Evolutionary conservation across 169 alveolate genomes (phyloP).

Genomic region (Plasmodium gonderi): DNA sequence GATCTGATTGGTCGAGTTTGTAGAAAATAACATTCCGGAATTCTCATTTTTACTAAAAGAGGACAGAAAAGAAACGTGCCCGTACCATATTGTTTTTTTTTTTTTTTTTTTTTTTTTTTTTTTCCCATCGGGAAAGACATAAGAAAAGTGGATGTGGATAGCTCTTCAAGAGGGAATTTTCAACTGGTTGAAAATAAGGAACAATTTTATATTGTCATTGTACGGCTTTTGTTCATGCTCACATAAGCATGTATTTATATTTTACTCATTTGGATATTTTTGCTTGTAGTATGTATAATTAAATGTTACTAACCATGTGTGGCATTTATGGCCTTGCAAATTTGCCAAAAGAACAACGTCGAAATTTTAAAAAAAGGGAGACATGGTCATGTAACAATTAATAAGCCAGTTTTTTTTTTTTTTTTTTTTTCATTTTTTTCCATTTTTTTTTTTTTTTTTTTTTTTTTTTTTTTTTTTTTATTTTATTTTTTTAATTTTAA

Average conservation of each 20-base stretch:
- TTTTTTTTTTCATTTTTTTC: neutral
- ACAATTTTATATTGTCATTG: neutral
- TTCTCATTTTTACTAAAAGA: no score
- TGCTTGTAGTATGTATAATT: neutral
- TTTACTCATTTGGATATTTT: neutral
- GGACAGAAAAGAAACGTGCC: no score
- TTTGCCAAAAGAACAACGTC: neutral
- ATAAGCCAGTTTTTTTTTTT: slow-evolving; percentile 2
- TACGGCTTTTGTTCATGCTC: neutral
- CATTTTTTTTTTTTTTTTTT: neutral
- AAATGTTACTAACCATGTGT: neutral
- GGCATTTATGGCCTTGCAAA: neutral
- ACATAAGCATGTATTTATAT: neutral
- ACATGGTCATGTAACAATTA: neutral
- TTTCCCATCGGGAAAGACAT: neutral
- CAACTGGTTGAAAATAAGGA: neutral
- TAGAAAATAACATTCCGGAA: no score
- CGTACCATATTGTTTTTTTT: no score
- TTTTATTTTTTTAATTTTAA: no score
- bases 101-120: no score
- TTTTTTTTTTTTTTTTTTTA: neutral
- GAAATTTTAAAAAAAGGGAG: neutral
- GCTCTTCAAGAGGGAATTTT: neutral
- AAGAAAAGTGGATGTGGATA: neutral
- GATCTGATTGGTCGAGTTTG: no score